Evolutionary conservation across 2,329 filamentous ascomycete genomes (phyloP).

Genomic region (Gaeumannomyces tritici): DNA sequence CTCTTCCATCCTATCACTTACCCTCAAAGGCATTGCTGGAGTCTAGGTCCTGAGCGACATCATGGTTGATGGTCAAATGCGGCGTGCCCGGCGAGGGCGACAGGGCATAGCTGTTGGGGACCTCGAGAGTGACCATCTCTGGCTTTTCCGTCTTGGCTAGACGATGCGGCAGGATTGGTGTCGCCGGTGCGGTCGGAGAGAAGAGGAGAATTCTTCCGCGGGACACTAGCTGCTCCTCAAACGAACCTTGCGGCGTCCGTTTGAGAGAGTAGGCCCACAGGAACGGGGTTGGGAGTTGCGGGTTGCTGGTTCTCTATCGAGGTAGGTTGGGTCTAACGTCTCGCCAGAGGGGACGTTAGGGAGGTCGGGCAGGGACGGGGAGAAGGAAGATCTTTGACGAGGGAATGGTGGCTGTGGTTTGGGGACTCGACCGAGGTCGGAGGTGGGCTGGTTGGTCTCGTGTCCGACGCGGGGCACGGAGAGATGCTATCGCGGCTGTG

Average conservation of each 20-base stretch:
- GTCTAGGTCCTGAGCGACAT: conserved; percentile 85
- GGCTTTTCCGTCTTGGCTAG: conserved; percentile 14
- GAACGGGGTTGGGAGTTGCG: conserved; percentile 43
- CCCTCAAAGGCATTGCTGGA: conserved; percentile 95
- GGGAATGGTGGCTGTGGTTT: conserved; percentile 68
- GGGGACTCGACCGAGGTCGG: background rate
- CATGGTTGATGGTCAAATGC: conserved; percentile 92
- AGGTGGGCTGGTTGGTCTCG: too few relatives aligned
- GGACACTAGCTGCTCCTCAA: conserved; percentile 97
- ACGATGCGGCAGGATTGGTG: conserved; percentile 6
- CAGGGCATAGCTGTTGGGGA: conserved; percentile 72
- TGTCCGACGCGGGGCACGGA: too few relatives aligned
- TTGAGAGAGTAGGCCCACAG: conserved; percentile 97
- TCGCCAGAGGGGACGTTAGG: conserved; percentile 73
- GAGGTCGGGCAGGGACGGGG: conserved; percentile 75
- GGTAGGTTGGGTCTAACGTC: conserved; percentile 42
- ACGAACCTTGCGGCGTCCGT: conserved; percentile 90
- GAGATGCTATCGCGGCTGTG: too few relatives aligned
- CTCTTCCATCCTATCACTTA: conserved; percentile 20
- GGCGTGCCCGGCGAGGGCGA: conserved; percentile 78
- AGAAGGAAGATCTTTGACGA: conserved; percentile 73
- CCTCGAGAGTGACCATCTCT: conserved; percentile 79
- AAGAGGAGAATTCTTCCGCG: conserved; percentile 46
- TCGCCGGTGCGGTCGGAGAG: background rate
- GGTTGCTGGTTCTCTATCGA: conserved; percentile 7